Evolutionary conservation across 768 basidiomycete genomes (phyloP), one percentile per base, ranked within the genome.

Genomic region (Calvatia gigantea): DNA sequence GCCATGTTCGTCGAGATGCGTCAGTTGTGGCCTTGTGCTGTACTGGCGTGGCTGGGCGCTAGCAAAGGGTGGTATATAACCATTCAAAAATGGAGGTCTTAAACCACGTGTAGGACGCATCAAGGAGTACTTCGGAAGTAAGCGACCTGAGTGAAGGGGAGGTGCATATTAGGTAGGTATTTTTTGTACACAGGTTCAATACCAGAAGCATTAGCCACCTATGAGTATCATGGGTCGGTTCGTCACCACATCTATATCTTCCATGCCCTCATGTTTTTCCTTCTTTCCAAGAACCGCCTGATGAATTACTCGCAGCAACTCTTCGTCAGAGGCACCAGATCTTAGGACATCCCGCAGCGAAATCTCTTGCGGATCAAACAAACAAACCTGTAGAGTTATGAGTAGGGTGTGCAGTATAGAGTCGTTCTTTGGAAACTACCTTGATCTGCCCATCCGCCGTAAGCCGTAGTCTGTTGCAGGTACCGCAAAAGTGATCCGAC

Each of bases 391-490:
- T 11, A n/a, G 44, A 47, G 6, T 32, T 12, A 49, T 17, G 48
- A 54, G 58, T 31, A n/a, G n/a, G n/a, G 9, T 42, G 11, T 31
- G 53, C 21, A 45, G 42, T 27, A 45, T 19, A 23, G 53, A 21
- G 29, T 9, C 43, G 4, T 42, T 47, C 45, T 50, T 14, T 8
- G 27, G 23, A 27, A 29, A 65, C 58, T 59, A 82, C 91, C 79
- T 95, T 95, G 61, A 95, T 89, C 65, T 94, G 83, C 5, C 94
- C 92, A 62, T 95, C 92, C 11, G 91, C 88, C n/a, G 90, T 94
- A 43, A 95, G 75, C 38, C 93, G 78, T 47, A 94, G 74, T 54
- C 92, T 80, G 63, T 91, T 93, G 72, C 92, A 95, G 1, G 86
- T 84, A 1, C 82, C 79, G 69, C 92, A 94, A 63, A 95, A 93